Base-by-base conservation (phyloP, 768 basidiomycete genomes). In the Mycena epipterygia region DNA sequence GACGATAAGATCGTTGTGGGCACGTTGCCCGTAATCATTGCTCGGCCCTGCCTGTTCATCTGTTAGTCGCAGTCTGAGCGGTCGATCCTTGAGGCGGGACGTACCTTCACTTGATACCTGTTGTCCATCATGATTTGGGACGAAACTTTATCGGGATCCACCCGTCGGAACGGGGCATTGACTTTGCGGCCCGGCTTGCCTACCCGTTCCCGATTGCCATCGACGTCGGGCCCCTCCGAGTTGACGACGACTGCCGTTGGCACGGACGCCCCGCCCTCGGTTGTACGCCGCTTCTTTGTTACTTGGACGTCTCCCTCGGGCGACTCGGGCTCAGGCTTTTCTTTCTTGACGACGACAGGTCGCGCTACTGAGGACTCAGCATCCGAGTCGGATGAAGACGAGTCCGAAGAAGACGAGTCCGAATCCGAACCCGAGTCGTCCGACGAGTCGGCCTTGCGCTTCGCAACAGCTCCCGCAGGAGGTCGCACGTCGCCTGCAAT, bases 21-120 rank as follows among this genome's bases (percentile, higher is more conserved):
- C 97, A 63, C 87, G 88, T 33, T 90, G 91, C 23, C 97, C 97
- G 74, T 99, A 99, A 78, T 99, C 98, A 71, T 91, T 91, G 27
- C 72, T 72, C 1, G 85, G 84, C 0, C 89, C 95, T 3, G 89
- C 86, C 94, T 93, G 72, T 19, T 29, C 62, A 19, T 44, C 42
- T 55, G 37, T 42, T 41, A 58, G 33, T 29, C 9, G 7, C 16
- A 46, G n/a, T n/a, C n/a, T n/a, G n/a, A n/a, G 35, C 29, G 53
- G 32, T 58, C 37, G 35, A 58, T 39, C 3, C 37, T 17, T 33
- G 44, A 70, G 29, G 44, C 73, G 39, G 27, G 68, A 79, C 85
- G 74, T 74, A 94, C 97, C 86, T 91, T 93, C 49, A 91, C 88
- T 64, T 91, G 87, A 75, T 97, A 99, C 30, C 90, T 85, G 76